Conservation (phyloP, 495 filamentous ascomycete genomes). For the Hapsidospora chrysogenum region DNA sequence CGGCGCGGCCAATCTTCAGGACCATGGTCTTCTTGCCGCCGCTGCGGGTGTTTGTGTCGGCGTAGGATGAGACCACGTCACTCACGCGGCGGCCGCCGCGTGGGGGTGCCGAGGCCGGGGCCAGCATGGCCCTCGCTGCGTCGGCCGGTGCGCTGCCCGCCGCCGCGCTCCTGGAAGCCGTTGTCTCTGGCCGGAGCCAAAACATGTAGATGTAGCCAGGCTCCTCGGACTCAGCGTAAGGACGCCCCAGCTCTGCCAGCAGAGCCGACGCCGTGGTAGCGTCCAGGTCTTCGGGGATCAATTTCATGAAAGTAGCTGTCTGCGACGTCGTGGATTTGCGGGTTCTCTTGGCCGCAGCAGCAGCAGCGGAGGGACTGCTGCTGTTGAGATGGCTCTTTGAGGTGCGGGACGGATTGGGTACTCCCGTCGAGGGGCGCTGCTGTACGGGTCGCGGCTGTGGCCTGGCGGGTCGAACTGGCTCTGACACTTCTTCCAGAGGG, state of each 20-base stretch:
- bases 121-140: slow-evolving; percentile 41
- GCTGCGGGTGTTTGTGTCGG: slow-evolving; percentile 11
- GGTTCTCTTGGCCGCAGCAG: slow-evolving; percentile 18
- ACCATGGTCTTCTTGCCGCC: slow-evolving; percentile 39
- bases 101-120: slow-evolving; percentile 21
- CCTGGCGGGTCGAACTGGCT: slow-evolving; percentile 11
- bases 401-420: slow-evolving; percentile 12
- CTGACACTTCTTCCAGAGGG: slow-evolving; percentile 18
- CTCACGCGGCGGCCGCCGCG: slow-evolving; percentile 35
- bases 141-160: slow-evolving; percentile 34
- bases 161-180: too few relatives aligned
- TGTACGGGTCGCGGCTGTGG: slow-evolving; percentile 14
- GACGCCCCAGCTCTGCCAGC: slow-evolving; percentile 64
- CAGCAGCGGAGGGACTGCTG: slow-evolving; percentile 13
- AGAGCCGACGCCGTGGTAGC: slow-evolving; percentile 49
- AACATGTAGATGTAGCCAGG: slow-evolving; percentile 97
- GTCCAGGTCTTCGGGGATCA: slow-evolving; percentile 46
- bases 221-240: slow-evolving; percentile 60
- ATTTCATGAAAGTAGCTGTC: slow-evolving; percentile 40
- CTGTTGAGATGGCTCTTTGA: slow-evolving; percentile 11
- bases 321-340: slow-evolving; percentile 17
- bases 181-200: slow-evolving; percentile 51
- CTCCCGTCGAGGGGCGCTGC: slow-evolving; percentile 14
- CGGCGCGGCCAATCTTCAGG: slow-evolving; percentile 83
- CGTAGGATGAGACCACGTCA: slow-evolving; percentile 47